Evolutionary conservation across 257 asterid genomes (phyloP), one percentile per base, ranked within the genome.

Genomic region (Ilex asprella): DNA sequence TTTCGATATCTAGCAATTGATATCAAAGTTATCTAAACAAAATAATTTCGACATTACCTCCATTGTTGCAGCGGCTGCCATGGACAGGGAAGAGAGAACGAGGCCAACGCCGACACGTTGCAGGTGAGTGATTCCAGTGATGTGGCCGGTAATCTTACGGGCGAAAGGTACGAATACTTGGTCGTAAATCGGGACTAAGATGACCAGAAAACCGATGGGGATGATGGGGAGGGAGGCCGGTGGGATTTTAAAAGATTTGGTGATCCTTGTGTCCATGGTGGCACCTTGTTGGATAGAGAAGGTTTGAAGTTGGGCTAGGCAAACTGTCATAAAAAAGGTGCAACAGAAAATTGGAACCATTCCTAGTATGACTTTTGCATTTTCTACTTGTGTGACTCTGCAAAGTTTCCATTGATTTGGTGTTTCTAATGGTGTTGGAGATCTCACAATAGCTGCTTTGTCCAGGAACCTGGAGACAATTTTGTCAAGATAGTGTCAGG

Each of bases 321-420:
- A 83, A 15, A 88, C 89, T 1, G 96, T 83, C 96, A 88, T 88
- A 60, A 88, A 74, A 16, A 84, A 81, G 12, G 90, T 74, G 80
- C 95, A 88, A 49, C 84, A 80, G 43, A 88, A 88, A 31, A 88
- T 63, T 12, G 96, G 96, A 3, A 79, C 56, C 81, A 88, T 68
- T 64, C 75, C 73, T 7, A 86, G 69, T 10, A 88, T 10, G 76
- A 88, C 80, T 68, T 88, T 88, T 15, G 85, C 90, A 58, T 88
- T 88, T 60, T 88, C 96, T 0, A 88, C 96, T 77, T 88, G 95
- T 30, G 96, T 88, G 2, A 86, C 86, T n/a, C 78, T 77, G 72
- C 95, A 88, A 64, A 79, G 84, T 50, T 73, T 78, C 92, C 92
- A 83, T 30, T 85, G 84, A 65, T 63, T 76, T 67, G 65, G 72